phyloP scores from a whole-genome alignment of 192 early-diverging fungal genomes.

The Backusella sp. region DNA sequence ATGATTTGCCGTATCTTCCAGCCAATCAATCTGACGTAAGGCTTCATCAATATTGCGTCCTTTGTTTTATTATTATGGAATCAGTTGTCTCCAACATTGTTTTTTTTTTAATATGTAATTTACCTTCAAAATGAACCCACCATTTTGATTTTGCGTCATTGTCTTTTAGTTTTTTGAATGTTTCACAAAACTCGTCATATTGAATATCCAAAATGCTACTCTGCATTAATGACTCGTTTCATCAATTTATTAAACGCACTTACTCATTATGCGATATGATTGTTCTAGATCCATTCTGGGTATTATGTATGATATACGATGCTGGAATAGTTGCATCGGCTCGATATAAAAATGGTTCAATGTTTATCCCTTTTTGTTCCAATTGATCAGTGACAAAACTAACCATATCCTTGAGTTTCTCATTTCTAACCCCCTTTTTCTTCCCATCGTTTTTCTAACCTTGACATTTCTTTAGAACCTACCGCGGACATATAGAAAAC shows the following conservation, averaged over 20 bases:
- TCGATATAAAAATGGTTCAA: constrained; percentile 43
- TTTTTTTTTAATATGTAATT: not conserved
- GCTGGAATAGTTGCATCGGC: constrained; percentile 25
- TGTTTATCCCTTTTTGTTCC: constrained; percentile 43
- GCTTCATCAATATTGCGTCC: constrained; percentile 54
- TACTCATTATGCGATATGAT: constrained; percentile 61
- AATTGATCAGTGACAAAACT: constrained; percentile 40
- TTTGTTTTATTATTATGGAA: constrained; percentile 48
- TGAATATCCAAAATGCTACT: constrained; percentile 51
- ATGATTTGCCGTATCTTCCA: constrained; percentile 38
- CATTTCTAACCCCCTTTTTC: not conserved
- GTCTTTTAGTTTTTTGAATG: constrained; percentile 1
- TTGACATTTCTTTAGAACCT: constrained; percentile 43
- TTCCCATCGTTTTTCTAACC: constrained; percentile 31
- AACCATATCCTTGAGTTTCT: not conserved
- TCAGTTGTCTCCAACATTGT: constrained; percentile 46
- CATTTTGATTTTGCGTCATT: constrained; percentile 15
- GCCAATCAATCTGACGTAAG: constrained; percentile 52
- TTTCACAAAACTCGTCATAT: constrained; percentile 47
- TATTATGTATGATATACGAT: constrained; percentile 58
- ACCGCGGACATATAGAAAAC: constrained; percentile 51
- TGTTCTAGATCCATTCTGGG: constrained; percentile 49
- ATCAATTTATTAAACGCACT: not conserved
- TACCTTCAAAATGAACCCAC: constrained; percentile 15
- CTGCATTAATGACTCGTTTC: not conserved